Evolutionary conservation across 2,329 filamentous ascomycete species (phyloP), one percentile per base, ranked within the genome.

Genomic region (Sclerotinia glacialis): DNA sequence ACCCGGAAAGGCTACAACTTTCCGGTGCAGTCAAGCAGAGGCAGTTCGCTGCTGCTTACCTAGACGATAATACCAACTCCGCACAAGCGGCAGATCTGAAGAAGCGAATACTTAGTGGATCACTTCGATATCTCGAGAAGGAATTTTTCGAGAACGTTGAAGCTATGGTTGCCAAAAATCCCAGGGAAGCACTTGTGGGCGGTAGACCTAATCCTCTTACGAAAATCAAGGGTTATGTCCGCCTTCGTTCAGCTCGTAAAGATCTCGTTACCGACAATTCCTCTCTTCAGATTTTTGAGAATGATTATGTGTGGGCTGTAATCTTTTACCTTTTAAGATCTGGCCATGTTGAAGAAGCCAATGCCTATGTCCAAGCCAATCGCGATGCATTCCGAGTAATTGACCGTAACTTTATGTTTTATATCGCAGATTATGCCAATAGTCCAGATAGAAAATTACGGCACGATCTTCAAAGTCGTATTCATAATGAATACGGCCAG

Each of bases 171-270:
- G 83, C 86, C 49, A 96, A 90, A 77, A 92, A 95, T 76, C 93
- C 93, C 2, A 87, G 89, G 65, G 93, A 97, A 76, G 94, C 95
- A 40, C 91, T 91, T 75, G 85, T 97, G 52, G 95, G 95, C 68
- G 95, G 95, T 70, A 86, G 93, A 50, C 95, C 95, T 1, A 92
- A 93, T 65, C 86, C 92, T 28, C 85, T 93, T 71, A 96, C 91
- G 81, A 96, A 96, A 79, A 89, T 97, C 75, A 92, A 92, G 75
- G 95, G 92, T 9, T 99, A 94, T 75, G 92, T 99, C 72, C 88
- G 93, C 59, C 83, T 97, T 67, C 88, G 91, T 68, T 86, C 89
- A 52, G 84, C 86, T 1, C 87, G 92, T 67, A 96, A 93, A 78
- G 92, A 96, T 74, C 84, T 98, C 53, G 91, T 90, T 2, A 87